phyloP scores from a whole-genome alignment of 73 alveolate genomes.

The Tetrahymena thermophila region DNA sequence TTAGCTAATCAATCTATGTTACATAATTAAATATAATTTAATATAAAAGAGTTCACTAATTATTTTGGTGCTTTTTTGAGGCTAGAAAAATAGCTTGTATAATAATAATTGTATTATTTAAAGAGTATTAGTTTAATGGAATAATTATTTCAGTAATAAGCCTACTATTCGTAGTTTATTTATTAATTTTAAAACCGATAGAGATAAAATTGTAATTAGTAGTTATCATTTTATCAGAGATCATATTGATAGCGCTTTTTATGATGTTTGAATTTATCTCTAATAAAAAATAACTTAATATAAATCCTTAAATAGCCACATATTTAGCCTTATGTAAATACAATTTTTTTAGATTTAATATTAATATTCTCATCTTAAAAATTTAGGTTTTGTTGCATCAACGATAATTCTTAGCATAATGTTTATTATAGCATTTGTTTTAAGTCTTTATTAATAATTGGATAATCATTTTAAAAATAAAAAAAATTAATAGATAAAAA shows the following conservation, averaged over 20 bases:
- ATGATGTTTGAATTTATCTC: not conserved
- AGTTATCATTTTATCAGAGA: not conserved
- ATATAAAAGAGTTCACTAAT: no score
- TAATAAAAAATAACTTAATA: no score
- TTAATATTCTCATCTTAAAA: no score
- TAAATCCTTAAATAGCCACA: not conserved
- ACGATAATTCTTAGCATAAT: not conserved
- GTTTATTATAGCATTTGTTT: no score
- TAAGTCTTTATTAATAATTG: not conserved
- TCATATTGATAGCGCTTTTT: not conserved
- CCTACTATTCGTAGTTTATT: no score
- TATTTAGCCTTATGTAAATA: not conserved
- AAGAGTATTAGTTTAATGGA: not conserved
- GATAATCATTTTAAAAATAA: no score
- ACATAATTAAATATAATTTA: no score
- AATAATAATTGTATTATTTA: no score
- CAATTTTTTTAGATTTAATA: no score
- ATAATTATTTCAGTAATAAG: not conserved
- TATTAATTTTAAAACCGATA: not conserved
- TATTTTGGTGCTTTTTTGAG: not conserved
- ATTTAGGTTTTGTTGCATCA: not conserved
- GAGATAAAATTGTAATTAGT: not conserved
- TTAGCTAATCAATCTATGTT: not conserved
- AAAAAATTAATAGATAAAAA: no score
- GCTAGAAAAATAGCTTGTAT: not conserved